Base-by-base conservation (phyloP, 2,329 filamentous ascomycete genomes). In the Aotearoamyces nothofagi region DNA sequence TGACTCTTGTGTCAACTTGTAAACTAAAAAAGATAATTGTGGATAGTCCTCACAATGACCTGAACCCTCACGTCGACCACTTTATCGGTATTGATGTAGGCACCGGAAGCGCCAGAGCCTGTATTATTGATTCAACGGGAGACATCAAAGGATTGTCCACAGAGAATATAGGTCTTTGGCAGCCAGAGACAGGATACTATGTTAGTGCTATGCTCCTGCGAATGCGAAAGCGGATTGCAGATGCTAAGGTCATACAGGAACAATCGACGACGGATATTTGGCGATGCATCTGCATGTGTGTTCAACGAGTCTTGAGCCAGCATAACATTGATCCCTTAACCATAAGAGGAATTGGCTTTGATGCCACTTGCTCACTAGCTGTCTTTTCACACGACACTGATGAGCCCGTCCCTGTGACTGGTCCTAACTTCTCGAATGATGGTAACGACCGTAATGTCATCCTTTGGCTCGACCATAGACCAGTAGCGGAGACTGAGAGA, bases 251-350 rank as follows among this genome's bases (percentile, higher is more conserved):
- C 13, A 27, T 24, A 6, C 35, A 78, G 84, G 90, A 98, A 61
- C 90, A 98, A 87, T 96, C 87, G 10, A 96, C 90, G 0, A 81
- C 75, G 28, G 82, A 98, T 53, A 98, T 98, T 48, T 98, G 90
- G 90, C 68, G 74, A 39, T 87, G 83, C 55, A 93, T 98, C 51
- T 93, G 86, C 59, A 67, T 72, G 35, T 90, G 83, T 23, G 83
- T 94, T 20, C 78, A 84, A 45, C 69, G 75, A 29, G 83, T 86
- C 24, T 68, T 96, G 45, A 68, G 66, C 47, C 78, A 93, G 52
- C 79, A 87, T 41, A 76, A 75, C 42, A 75, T 92, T 41, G 74
- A 87, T 44, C 68, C 76, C 4, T 60, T 59, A 37, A 74, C 69
- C 19, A 78, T 98, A 44, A 78, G 78, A 42, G 90, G 90, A 33